Evolutionary conservation across 1,284 basidiomycete species (phyloP).

Genomic region (Microbotryum silenes-acaulis): DNA sequence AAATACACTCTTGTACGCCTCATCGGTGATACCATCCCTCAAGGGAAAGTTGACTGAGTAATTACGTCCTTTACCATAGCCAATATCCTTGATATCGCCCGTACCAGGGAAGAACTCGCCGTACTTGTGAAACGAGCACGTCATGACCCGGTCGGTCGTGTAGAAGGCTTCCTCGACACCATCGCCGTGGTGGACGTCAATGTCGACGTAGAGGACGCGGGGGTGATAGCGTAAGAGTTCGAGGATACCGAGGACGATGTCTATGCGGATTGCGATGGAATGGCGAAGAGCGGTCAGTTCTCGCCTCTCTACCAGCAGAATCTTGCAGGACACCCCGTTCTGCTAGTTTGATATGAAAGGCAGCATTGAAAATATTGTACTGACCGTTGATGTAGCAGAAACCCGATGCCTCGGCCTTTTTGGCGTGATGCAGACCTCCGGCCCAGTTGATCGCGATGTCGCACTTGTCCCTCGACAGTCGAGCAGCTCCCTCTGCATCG

Average conservation of each 20-base stretch:
- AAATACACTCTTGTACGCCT: slow-evolving; percentile 90
- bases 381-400: slow-evolving; percentile 98
- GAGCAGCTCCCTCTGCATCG: slow-evolving; percentile 80
- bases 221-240: slow-evolving; percentile 91
- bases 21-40: slow-evolving; percentile 91
- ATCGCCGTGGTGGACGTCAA: slow-evolving; percentile 98
- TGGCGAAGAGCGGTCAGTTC: not conserved
- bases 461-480: slow-evolving; percentile 91
- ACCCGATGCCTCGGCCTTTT: slow-evolving; percentile 96
- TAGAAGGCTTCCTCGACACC: slow-evolving; percentile 99
- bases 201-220: slow-evolving; percentile 95
- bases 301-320: slow-evolving; percentile 3
- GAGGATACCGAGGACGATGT: slow-evolving; percentile 94
- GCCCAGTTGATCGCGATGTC: slow-evolving; percentile 99
- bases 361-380: not conserved
- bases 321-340: slow-evolving; percentile 9
- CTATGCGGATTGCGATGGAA: slow-evolving; percentile 42
- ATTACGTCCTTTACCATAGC: slow-evolving; percentile 83
- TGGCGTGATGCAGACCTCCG: slow-evolving; percentile 93
- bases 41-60: slow-evolving; percentile 93
- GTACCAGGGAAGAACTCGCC: slow-evolving; percentile 99
- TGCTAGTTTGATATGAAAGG: slow-evolving; percentile 11
- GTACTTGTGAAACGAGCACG: slow-evolving; percentile 96
- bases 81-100: slow-evolving; percentile 87
- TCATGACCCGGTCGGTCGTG: slow-evolving; percentile 98